Percentiles rank a stretch among this genome's conserved stretches.
Conservation (phyloP, 768 basidiomycete genomes). For the Phaeotremella skinneri region DNA sequence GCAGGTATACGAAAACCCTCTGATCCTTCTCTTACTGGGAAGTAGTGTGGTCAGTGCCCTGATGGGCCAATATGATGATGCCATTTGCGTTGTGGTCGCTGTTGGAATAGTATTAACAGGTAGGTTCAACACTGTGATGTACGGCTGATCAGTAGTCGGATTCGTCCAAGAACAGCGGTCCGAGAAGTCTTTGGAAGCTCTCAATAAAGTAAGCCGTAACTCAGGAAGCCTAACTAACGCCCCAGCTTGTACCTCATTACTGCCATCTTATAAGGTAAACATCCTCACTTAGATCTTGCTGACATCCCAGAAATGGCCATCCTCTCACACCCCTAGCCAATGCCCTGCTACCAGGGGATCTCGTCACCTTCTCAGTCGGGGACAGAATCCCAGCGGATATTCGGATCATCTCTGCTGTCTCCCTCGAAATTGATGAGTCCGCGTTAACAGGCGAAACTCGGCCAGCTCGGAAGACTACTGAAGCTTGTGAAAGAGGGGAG, state of each 20-base stretch:
- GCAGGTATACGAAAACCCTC: slow-evolving; percentile 90
- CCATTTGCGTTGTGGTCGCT: slow-evolving; percentile 85
- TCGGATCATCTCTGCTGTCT: slow-evolving; percentile 73
- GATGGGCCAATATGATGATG: slow-evolving; percentile 95
- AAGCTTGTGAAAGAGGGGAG: slow-evolving; percentile 56
- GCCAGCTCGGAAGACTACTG: slow-evolving; percentile 66
- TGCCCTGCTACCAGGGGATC: slow-evolving; percentile 92
- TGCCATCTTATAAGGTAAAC: slow-evolving; percentile 76
- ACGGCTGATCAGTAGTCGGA: slow-evolving; percentile 60
- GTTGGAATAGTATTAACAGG: slow-evolving; percentile 91
- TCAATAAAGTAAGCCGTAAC: slow-evolving; percentile 64
- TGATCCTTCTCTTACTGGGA: slow-evolving; percentile 84
- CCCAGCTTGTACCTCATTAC: slow-evolving; percentile 82
- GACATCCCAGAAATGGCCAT: slow-evolving; percentile 58
- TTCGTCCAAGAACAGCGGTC: slow-evolving; percentile 95
- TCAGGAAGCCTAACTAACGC: slow-evolving; percentile 11
- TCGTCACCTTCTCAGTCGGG: slow-evolving; percentile 82
- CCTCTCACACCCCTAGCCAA: slow-evolving; percentile 83
- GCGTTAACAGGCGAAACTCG: slow-evolving; percentile 91
- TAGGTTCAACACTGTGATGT: slow-evolving; percentile 51
- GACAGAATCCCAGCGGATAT: slow-evolving; percentile 94
- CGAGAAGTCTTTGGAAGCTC: slow-evolving; percentile 87
- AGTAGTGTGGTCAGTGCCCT: slow-evolving; percentile 84
- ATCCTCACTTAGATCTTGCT: not conserved
- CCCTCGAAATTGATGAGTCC: slow-evolving; percentile 92